Conservation (phyloP, 106 monocot species). For the Phalaenopsis equestris region DNA sequence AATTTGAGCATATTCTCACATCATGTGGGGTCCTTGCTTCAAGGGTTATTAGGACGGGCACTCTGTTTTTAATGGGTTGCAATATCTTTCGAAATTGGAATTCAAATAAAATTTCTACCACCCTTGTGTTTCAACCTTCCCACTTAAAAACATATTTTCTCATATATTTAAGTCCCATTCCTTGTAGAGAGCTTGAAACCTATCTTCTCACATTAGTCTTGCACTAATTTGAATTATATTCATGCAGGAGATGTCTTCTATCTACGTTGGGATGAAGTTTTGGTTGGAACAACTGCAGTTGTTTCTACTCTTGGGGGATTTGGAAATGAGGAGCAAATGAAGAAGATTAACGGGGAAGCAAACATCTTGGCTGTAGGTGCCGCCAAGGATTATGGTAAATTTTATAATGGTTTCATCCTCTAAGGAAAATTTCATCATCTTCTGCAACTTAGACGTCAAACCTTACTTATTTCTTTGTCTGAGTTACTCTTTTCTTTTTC, state of each 20-base stretch:
- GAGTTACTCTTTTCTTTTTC: neutral
- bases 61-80: no score
- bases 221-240: neutral
- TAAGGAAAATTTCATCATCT: neutral
- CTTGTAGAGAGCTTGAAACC: neutral
- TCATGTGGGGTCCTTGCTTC: neutral
- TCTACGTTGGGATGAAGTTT: conserved; percentile 63
- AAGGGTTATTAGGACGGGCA: no score
- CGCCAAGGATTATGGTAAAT: conserved; percentile 44
- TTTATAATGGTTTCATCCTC: neutral
- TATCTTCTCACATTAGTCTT: neutral
- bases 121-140: no score
- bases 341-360: conserved; percentile 80
- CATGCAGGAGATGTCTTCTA: conserved; percentile 74
- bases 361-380: conserved; percentile 66
- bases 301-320: conserved; percentile 83
- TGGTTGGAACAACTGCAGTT: conserved; percentile 70
- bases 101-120: no score
- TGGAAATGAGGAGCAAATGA: conserved; percentile 88
- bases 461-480: neutral
- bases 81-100: no score
- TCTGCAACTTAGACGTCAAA: neutral
- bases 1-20: neutral
- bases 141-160: neutral
- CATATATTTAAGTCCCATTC: neutral